These are phyloP conservation scores for Calycina herbarum DNA, from an alignment of 2,329 filamentous ascomycete species.

Conservation along the genomic window DNA sequence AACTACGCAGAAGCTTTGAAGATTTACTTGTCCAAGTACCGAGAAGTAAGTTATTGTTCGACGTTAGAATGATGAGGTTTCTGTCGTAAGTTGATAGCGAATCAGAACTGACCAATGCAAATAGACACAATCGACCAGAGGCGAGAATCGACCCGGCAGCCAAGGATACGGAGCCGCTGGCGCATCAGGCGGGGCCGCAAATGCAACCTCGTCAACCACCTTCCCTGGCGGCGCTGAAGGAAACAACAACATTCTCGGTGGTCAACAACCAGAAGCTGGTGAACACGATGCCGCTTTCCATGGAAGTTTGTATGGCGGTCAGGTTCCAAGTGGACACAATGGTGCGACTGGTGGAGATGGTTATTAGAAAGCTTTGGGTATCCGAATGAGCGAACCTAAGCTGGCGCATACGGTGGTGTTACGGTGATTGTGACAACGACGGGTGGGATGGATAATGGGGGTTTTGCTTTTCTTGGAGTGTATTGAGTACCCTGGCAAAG, in stretches of 20 bases:
- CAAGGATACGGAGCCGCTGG: slow-evolving; percentile 51
- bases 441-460: slow-evolving; percentile 11
- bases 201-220: slow-evolving; percentile 33
- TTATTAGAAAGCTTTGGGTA: slow-evolving; percentile 25
- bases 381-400: slow-evolving; percentile 16
- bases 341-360: slow-evolving; percentile 44
- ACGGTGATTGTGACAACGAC: slow-evolving; percentile 16
- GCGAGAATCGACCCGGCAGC: slow-evolving; percentile 55
- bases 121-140: slow-evolving; percentile 77
- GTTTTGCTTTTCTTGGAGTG: slow-evolving; percentile 27
- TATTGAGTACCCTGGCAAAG: slow-evolving; percentile 34
- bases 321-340: slow-evolving; percentile 57
- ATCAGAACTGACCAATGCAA: slow-evolving; percentile 36
- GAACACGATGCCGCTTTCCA: slow-evolving; percentile 40
- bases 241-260: slow-evolving; percentile 38
- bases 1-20: slow-evolving; percentile 98
- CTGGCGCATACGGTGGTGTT: slow-evolving; percentile 29
- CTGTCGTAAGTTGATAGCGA: slow-evolving; percentile 15
- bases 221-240: slow-evolving; percentile 36
- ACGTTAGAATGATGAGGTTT: slow-evolving; percentile 11
- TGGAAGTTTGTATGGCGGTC: slow-evolving; percentile 46
- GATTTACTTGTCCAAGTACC: slow-evolving; percentile 96
- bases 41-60: slow-evolving; percentile 71
- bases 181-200: slow-evolving; percentile 40
- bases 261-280: slow-evolving; percentile 33